Conservation (phyloP, 768 basidiomycete species). For the Xanthoconium stramineum region DNA sequence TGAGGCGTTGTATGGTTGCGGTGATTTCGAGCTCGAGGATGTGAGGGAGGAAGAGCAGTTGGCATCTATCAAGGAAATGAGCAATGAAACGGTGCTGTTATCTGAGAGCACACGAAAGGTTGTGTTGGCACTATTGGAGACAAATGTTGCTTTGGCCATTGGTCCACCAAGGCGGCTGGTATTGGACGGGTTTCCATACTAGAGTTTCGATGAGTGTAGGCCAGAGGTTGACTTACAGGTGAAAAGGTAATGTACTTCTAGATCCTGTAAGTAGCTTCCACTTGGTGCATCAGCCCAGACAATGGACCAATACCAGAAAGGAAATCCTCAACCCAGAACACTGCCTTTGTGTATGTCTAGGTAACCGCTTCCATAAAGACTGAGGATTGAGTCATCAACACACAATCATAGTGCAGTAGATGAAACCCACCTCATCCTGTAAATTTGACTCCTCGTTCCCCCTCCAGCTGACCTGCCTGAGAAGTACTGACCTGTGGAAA, state of each 20-base stretch:
- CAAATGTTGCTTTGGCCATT: constrained; percentile 37
- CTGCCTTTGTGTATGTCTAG: constrained; percentile 46
- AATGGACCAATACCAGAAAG: constrained; percentile 66
- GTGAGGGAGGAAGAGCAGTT: constrained; percentile 44
- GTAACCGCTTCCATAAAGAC: constrained; percentile 63
- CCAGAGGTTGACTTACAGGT: neutral
- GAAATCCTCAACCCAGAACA: constrained; percentile 50
- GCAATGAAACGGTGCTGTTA: constrained; percentile 42
- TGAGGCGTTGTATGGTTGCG: constrained; percentile 31
- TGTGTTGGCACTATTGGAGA: constrained; percentile 36
- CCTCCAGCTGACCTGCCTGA: constrained; percentile 52
- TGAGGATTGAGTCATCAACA: constrained; percentile 20
- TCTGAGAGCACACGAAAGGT: constrained; percentile 49
- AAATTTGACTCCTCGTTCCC: constrained; percentile 43
- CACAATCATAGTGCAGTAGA: neutral
- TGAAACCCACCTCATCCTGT: constrained; percentile 39
- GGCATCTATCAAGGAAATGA: constrained; percentile 39
- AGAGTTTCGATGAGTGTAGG: constrained; percentile 9
- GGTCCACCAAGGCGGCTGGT: constrained; percentile 49
- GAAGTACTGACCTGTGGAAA: constrained; percentile 45
- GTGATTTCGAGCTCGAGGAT: constrained; percentile 31
- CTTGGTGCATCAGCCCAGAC: constrained; percentile 41
- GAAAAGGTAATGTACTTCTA: constrained; percentile 36
- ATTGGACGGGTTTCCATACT: constrained; percentile 48
- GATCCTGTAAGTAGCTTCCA: constrained; percentile 34